Conservation (phyloP, 495 filamentous ascomycete species). For the Penicillium steckii region DNA sequence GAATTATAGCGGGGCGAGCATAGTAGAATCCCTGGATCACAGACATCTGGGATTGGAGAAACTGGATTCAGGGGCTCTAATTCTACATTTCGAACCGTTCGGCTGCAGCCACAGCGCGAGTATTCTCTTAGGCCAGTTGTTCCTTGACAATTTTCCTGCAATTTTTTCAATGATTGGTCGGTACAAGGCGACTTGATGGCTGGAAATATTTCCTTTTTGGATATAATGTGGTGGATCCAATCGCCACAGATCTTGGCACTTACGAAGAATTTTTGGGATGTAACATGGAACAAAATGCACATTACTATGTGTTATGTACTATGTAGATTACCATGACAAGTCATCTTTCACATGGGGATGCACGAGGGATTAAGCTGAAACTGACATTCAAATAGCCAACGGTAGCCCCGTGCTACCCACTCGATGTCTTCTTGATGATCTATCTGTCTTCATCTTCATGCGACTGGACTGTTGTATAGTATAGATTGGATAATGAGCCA, state of each 20-base stretch:
- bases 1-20: not conserved
- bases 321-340: not conserved
- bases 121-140: no score
- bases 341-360: not conserved
- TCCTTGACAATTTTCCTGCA: no score
- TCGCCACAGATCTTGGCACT: not conserved
- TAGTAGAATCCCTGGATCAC: not conserved
- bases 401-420: not conserved
- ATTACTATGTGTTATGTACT: not conserved
- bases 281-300: not conserved
- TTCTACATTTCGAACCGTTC: not conserved
- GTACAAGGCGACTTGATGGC: no score
- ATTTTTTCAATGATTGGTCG: not conserved
- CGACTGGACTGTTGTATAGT: not conserved
- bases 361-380: not conserved
- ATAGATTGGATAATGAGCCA: not conserved
- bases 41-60: not conserved
- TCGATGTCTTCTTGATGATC: not conserved
- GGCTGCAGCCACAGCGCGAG: not conserved
- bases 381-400: not conserved
- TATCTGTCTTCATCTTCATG: not conserved
- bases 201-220: not conserved
- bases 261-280: not conserved
- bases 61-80: not conserved
- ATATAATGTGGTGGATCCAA: not conserved